Evolutionary conservation across 768 basidiomycete genomes (phyloP), one percentile per base, ranked within the genome.

Genomic region (Pholiota molesta): DNA sequence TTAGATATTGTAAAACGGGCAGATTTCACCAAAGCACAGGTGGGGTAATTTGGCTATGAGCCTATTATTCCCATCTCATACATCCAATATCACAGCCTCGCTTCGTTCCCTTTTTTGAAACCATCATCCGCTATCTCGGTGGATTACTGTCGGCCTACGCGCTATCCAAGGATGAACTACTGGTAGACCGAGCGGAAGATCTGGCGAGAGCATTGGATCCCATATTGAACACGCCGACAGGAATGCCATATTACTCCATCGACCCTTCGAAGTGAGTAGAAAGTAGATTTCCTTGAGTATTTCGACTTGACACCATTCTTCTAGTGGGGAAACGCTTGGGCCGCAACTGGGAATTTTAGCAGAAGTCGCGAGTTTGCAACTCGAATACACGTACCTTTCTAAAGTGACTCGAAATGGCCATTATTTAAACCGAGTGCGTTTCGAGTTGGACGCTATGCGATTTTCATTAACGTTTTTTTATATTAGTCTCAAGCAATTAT

Each of bases 51-150:
- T 9, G n/a, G 13, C 35, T 19, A 26, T 40, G n/a, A 45, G 16
- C 26, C 16, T 13, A 29, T 26, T 33, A 28, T 57, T n/a, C 9
- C 11, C n/a, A 21, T 28, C 31, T 16, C 26, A 35, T 40, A 21
- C 29, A 45, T 55, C 42, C 35, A 11, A 51, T n/a, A 61, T 37
- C 49, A 40, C 31, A 70, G 66, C 33, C 74, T 72, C 65, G 77
- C 71, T 62, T 64, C 52, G 58, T 64, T 0, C 87, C 88, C 1
- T 91, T 88, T 71, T 93, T 92, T 62, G 92, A 96, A 77, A 96
- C 94, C 0, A 86, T 91, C 44, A 97, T 97, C 62, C 86, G 95
- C 33, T 91, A 96, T 67, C 85, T 98, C 1, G 95, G 95, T 2
- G 96, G 95, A 6, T 78, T 96, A 1, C 81, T 96, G 5, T 91